Evolutionary conservation across 345 rosid genomes (phyloP).

Genomic region (Linum tenue): DNA sequence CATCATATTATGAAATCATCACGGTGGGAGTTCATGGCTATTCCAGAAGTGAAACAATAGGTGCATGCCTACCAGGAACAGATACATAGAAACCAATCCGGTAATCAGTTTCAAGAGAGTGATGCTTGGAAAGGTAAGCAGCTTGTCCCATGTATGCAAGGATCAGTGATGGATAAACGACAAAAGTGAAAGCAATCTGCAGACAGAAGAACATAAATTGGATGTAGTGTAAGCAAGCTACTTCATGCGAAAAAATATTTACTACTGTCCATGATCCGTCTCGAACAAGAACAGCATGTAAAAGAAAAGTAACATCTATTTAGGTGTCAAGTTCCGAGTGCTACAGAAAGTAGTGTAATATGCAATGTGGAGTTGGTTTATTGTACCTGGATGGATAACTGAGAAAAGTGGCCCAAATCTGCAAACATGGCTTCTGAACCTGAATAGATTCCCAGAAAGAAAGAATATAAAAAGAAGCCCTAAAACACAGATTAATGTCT

Average conservation of each 20-base stretch:
- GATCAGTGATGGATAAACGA: constrained; percentile 20
- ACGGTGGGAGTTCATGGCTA: neutral
- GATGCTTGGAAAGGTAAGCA: constrained; percentile 24
- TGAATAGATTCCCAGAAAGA: neutral
- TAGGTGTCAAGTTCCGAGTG: no score
- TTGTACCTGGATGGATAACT: constrained; percentile 21
- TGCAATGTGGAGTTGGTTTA: no score
- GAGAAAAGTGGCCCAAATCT: constrained; percentile 36
- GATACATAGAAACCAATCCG: constrained; percentile 21
- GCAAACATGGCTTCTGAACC: constrained; percentile 41
- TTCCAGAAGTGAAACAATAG: neutral
- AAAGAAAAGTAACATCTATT: no score
- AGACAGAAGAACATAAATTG: neutral
- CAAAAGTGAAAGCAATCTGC: constrained; percentile 31
- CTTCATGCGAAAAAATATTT: no score
- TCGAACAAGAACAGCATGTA: no score
- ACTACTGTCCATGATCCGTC: no score
- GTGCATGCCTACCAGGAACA: constrained; percentile 23
- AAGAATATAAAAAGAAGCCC: neutral
- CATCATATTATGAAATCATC: neutral
- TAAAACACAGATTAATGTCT: neutral
- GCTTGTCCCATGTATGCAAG: constrained; percentile 29
- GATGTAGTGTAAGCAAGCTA: no score
- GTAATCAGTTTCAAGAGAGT: constrained; percentile 9
- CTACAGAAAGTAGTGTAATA: no score